Percentiles rank a stretch among this genome's conserved stretches.
Conservation (phyloP, 2,329 filamentous ascomycete genomes). For the Sporothrix humicola region DNA sequence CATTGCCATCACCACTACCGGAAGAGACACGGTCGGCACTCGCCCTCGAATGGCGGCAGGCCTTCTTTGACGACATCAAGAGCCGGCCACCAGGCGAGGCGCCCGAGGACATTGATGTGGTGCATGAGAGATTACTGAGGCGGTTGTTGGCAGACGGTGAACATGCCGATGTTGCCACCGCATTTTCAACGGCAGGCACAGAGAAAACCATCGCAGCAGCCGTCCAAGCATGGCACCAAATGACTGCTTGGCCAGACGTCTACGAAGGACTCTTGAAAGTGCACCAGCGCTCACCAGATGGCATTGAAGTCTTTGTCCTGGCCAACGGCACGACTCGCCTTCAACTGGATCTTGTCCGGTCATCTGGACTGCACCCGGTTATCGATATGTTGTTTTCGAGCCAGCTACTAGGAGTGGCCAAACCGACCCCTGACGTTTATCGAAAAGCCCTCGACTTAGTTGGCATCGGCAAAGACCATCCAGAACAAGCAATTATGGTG, state of each 20-base stretch:
- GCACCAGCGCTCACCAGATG: neutral
- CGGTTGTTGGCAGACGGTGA: neutral
- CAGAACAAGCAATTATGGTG: conserved; percentile 58
- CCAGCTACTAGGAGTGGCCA: conserved; percentile 56
- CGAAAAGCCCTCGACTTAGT: conserved; percentile 53
- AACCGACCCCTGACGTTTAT: conserved; percentile 57
- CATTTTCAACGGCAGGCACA: neutral
- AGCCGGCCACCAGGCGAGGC: conserved; percentile 45
- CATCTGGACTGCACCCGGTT: conserved; percentile 48
- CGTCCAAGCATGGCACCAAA: conserved; percentile 11
- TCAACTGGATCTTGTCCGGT: conserved; percentile 58
- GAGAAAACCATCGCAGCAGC: neutral
- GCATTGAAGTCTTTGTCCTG: conserved; percentile 15
- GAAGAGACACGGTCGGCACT: conserved; percentile 47
- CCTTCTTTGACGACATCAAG: conserved; percentile 55
- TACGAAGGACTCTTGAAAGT: neutral
- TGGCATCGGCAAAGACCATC: conserved; percentile 42
- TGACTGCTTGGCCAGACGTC: conserved; percentile 11
- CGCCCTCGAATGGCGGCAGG: conserved; percentile 57
- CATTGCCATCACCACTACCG: conserved; percentile 46
- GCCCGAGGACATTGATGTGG: conserved; percentile 59
- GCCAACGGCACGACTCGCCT: conserved; percentile 46
- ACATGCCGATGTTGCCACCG: neutral
- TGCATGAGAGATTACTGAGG: conserved; percentile 51
- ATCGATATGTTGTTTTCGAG: conserved; percentile 61